Evolutionary conservation across 441 rosid genomes (phyloP), one percentile per base, ranked within the genome.

Genomic region (Biscutella laevigata): DNA sequence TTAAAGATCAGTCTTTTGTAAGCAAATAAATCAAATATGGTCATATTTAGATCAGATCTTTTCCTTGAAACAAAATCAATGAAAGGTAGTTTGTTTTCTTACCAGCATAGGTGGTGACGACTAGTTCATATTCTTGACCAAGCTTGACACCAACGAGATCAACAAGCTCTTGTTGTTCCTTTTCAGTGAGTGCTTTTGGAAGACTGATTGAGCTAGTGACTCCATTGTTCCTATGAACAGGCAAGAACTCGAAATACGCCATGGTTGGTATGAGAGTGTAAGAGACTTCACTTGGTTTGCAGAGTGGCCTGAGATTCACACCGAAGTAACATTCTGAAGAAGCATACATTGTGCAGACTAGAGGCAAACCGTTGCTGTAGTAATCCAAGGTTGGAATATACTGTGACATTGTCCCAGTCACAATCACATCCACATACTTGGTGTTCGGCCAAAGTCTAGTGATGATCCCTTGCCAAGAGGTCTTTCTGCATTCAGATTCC

Each of bases 401-500:
- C 65, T 82, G 89, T 54, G 86, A 82, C 89, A 82, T 82, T 13
- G 89, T 74, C 29, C 89, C 89, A 4, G 89, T 82, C 69, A 79
- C 89, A 58, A 82, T 80, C 53, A 83, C 90, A 70, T 83, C 90
- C 54, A 83, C 91, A 71, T 88, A 88, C 74, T 88, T 92, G 0
- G 96, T 83, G 66, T 88, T 92, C 11, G 96, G 98, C 98, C 98
- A 92, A 33, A 92, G 40, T 65, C 83, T 75, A 8, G 91, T 84
- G 21, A 92, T 88, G 61, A 92, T 88, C 71, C 98, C 95, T 40
- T 76, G 77, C 96, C 98, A 88, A n/a, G 84, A 82, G 10, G 60
- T 68, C 40, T 74, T 76, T 25, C 67, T 13, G 34, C 96, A 92
- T 64, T 88, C 91, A 4, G 59, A 48, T 38, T 73, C 68, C 12